These are phyloP conservation scores for Nitzschia putrida DNA, from an alignment of 108 stramenopile genomes.

Conservation along the genomic window DNA sequence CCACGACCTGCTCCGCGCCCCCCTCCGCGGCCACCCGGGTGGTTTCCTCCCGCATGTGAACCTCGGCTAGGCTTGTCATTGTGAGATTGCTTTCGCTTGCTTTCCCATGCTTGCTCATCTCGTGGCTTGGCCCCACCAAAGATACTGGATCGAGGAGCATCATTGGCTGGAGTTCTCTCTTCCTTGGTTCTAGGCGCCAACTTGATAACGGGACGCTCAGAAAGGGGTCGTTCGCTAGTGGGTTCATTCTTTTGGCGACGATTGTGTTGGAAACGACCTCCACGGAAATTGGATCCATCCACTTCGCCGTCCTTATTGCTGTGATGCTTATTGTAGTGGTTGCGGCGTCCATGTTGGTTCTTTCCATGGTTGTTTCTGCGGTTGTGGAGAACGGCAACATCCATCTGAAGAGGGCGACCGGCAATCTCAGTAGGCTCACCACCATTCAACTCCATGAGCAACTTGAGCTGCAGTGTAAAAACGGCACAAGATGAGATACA, in stretches of 20 bases:
- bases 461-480: slow-evolving; percentile 53
- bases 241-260: background rate
- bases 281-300: slow-evolving; percentile 56
- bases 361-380: slow-evolving; percentile 20
- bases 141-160: slow-evolving; percentile 39
- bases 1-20: background rate
- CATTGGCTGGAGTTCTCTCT: slow-evolving; percentile 22
- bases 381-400: slow-evolving; percentile 50
- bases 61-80: slow-evolving; percentile 16
- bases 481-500: no score
- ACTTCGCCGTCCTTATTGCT: no score
- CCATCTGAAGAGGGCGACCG: slow-evolving; percentile 69
- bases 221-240: slow-evolving; percentile 23
- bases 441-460: slow-evolving; percentile 43
- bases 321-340: background rate
- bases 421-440: slow-evolving; percentile 31
- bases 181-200: slow-evolving; percentile 68
- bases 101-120: slow-evolving; percentile 54
- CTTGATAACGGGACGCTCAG: slow-evolving; percentile 61
- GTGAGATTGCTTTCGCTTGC: slow-evolving; percentile 12
- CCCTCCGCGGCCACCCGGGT: slow-evolving; percentile 17
- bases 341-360: slow-evolving; percentile 6
- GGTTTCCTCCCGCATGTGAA: background rate
- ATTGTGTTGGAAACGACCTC: slow-evolving; percentile 44
- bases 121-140: slow-evolving; percentile 79